phyloP scores from a whole-genome alignment of 2,329 filamentous ascomycete genomes.

The Trichoderma sp. region DNA sequence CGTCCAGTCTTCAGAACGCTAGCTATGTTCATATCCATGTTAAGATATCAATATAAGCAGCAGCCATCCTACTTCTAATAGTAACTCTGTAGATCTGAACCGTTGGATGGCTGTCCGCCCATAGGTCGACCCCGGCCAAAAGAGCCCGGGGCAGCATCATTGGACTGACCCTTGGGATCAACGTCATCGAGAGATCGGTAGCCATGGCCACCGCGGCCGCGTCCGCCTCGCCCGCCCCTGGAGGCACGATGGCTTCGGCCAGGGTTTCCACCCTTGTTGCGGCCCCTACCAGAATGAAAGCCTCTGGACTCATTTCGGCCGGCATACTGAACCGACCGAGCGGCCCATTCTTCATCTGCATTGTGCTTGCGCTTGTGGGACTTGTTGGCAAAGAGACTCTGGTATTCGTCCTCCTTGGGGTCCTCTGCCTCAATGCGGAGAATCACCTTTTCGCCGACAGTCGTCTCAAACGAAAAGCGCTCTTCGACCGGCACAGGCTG shows the following conservation, averaged over 20 bases:
- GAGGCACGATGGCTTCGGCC: slow-evolving; percentile 39
- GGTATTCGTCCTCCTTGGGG: slow-evolving; percentile 58
- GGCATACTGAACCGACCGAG: slow-evolving; percentile 36
- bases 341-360: slow-evolving; percentile 43
- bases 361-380: slow-evolving; percentile 57
- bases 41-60: background rate
- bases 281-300: slow-evolving; percentile 42
- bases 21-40: background rate
- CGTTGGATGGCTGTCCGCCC: slow-evolving; percentile 26
- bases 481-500: slow-evolving; percentile 68
- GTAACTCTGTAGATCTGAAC: slow-evolving; percentile 40
- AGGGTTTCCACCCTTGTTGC: slow-evolving; percentile 36
- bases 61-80: slow-evolving; percentile 32
- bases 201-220: slow-evolving; percentile 48
- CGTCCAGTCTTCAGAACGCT: background rate
- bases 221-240: slow-evolving; percentile 42
- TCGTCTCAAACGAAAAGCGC: slow-evolving; percentile 74
- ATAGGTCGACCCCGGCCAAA: slow-evolving; percentile 26
- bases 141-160: background rate
- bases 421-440: slow-evolving; percentile 75
- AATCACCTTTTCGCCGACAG: slow-evolving; percentile 81
- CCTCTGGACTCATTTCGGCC: slow-evolving; percentile 42
- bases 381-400: slow-evolving; percentile 60
- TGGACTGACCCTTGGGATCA: slow-evolving; percentile 41
- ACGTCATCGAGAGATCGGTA: slow-evolving; percentile 70